phyloP scores from a whole-genome alignment of 2,329 filamentous ascomycete species.

The Arthrobotrys entomopaga region DNA sequence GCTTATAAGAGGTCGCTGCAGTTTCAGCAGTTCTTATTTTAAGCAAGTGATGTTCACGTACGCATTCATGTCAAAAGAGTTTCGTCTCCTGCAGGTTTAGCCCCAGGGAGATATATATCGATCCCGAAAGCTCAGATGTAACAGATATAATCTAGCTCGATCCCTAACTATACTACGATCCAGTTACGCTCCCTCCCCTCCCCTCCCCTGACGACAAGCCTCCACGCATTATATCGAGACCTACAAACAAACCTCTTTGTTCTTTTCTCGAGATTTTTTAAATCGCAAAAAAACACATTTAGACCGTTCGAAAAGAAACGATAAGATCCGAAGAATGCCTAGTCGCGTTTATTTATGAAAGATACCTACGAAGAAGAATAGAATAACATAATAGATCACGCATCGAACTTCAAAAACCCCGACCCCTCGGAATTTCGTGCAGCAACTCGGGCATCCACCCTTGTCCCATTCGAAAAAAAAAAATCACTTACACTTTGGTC shows the following conservation, averaged over 20 bases:
- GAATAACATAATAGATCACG: neutral
- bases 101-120: conserved; percentile 49
- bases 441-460: conserved; percentile 25
- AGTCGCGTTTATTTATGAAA: conserved; percentile 33
- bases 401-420: neutral
- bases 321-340: conserved; percentile 16
- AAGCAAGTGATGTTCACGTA: conserved; percentile 48
- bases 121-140: conserved; percentile 47
- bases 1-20: conserved; percentile 54
- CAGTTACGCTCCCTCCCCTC: conserved; percentile 12
- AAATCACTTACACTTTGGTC: neutral
- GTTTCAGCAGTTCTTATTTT: conserved; percentile 54
- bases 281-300: conserved; percentile 5
- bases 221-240: neutral
- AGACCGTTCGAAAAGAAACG: conserved; percentile 18
- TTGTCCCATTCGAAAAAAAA: conserved; percentile 18
- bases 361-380: conserved; percentile 11
- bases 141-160: conserved; percentile 42
- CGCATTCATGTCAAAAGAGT: conserved; percentile 53
- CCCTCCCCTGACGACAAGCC: neutral
- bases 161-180: conserved; percentile 6
- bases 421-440: conserved; percentile 8
- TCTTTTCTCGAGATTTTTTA: neutral
- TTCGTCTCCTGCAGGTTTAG: conserved; percentile 52
- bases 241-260: neutral